Evolutionary conservation across 1,139 yeast genomes (phyloP).

Genomic region (Sugiyamaella pinicola): DNA sequence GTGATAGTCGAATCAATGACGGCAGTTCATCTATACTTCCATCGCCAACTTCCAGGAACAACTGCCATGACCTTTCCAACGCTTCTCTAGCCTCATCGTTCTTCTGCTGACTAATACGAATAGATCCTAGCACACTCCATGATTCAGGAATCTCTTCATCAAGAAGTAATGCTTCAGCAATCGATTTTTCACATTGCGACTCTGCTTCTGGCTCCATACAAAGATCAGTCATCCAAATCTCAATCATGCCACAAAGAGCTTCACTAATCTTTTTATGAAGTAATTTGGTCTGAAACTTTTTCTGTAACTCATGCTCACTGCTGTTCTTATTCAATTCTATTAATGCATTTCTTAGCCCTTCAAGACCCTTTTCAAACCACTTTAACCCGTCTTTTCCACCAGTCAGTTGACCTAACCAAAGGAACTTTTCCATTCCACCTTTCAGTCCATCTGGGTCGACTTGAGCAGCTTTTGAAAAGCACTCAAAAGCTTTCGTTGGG

Average conservation of each 20-base stretch:
- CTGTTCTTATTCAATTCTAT: slow-evolving; percentile 41
- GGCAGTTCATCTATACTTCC: slow-evolving; percentile 58
- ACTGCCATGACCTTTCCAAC: slow-evolving; percentile 69
- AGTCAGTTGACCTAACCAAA: slow-evolving; percentile 86
- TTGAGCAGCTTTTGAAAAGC: slow-evolving; percentile 63
- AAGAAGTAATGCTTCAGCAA: slow-evolving; percentile 63
- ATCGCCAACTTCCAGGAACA: slow-evolving; percentile 41
- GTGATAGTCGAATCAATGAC: slow-evolving; percentile 68
- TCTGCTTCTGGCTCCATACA: slow-evolving; percentile 96
- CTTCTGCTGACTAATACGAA: slow-evolving; percentile 85
- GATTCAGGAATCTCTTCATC: slow-evolving; percentile 73
- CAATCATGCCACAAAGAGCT: slow-evolving; percentile 84
- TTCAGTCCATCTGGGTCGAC: slow-evolving; percentile 64
- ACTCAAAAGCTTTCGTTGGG: slow-evolving; percentile 73
- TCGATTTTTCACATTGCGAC: slow-evolving; percentile 69
- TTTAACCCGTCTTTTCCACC: slow-evolving; percentile 80
- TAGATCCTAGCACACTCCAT: slow-evolving; percentile 80
- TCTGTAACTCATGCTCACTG: slow-evolving; percentile 14
- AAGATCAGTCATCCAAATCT: slow-evolving; percentile 98
- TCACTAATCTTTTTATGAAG: slow-evolving; percentile 61
- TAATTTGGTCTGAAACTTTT: slow-evolving; percentile 35
- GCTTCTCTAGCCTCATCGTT: slow-evolving; percentile 73
- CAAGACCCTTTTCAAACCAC: slow-evolving; percentile 66
- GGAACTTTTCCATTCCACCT: slow-evolving; percentile 76
- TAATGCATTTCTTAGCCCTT: slow-evolving; percentile 47